phyloP scores from a whole-genome alignment of 2,329 filamentous ascomycete genomes.

The Stemphylium beticola region DNA sequence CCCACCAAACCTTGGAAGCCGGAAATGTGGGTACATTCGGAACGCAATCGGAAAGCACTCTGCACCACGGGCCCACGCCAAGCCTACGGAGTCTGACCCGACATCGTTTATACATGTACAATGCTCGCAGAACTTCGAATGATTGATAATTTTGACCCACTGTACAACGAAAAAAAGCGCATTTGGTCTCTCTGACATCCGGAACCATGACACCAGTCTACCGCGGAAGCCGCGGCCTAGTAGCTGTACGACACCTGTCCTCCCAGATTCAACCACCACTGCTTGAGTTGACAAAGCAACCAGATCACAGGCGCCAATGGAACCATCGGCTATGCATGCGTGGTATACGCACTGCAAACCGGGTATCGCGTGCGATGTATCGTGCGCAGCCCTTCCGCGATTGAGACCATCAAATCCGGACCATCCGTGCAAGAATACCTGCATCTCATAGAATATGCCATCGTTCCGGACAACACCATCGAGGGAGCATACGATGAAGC shows the following conservation, averaged over 20 bases:
- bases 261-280: background rate
- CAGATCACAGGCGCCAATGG: conserved; percentile 47
- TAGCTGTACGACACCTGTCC: conserved; percentile 29
- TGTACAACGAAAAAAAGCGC: too few relatives aligned
- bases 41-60: too few relatives aligned
- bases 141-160: too few relatives aligned
- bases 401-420: conserved; percentile 30
- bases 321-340: conserved; percentile 42
- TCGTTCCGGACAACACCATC: conserved; percentile 39
- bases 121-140: too few relatives aligned
- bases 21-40: too few relatives aligned
- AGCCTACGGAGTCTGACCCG: too few relatives aligned
- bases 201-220: too few relatives aligned
- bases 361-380: conserved; percentile 45
- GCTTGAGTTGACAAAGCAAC: background rate
- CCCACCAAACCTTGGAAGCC: too few relatives aligned
- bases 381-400: conserved; percentile 37
- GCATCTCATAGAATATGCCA: conserved; percentile 28
- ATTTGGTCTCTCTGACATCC: too few relatives aligned
- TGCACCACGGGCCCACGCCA: too few relatives aligned
- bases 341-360: conserved; percentile 31
- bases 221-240: conserved; percentile 22
- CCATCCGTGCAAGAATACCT: conserved; percentile 34
- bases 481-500: conserved; percentile 38
- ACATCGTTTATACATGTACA: too few relatives aligned